Conservation (phyloP, 169 alveolate species). For the Plasmodium cynomolgi region DNA sequence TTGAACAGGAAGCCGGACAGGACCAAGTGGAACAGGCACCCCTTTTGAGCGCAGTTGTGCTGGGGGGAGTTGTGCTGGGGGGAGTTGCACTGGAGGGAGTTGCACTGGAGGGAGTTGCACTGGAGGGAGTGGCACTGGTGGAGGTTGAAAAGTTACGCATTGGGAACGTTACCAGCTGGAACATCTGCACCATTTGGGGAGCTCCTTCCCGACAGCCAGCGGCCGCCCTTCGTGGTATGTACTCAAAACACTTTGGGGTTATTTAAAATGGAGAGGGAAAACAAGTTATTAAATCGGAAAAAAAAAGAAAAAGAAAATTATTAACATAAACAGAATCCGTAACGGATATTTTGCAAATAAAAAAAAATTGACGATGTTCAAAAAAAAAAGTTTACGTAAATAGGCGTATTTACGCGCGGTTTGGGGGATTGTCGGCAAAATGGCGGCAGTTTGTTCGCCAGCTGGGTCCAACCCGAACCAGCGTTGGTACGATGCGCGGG, state of each 20-base stretch:
- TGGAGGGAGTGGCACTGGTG: neutral
- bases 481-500: neutral
- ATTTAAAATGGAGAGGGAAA: neutral
- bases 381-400: neutral
- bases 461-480: neutral
- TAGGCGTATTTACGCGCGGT: neutral
- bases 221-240: neutral
- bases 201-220: neutral
- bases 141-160: neutral
- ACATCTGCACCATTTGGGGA: neutral
- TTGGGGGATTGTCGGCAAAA: neutral
- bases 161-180: neutral
- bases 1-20: constrained; percentile 75
- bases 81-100: too few relatives aligned
- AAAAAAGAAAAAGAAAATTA: neutral
- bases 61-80: neutral
- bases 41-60: constrained; percentile 29
- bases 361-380: neutral
- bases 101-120: neutral
- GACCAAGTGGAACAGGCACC: constrained; percentile 80
- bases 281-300: neutral
- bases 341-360: neutral
- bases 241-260: neutral
- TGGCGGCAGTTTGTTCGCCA: neutral
- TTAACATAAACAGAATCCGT: neutral